Conservation (phyloP, 2,329 filamentous ascomycete species). For the Alternaria conjuncta region DNA sequence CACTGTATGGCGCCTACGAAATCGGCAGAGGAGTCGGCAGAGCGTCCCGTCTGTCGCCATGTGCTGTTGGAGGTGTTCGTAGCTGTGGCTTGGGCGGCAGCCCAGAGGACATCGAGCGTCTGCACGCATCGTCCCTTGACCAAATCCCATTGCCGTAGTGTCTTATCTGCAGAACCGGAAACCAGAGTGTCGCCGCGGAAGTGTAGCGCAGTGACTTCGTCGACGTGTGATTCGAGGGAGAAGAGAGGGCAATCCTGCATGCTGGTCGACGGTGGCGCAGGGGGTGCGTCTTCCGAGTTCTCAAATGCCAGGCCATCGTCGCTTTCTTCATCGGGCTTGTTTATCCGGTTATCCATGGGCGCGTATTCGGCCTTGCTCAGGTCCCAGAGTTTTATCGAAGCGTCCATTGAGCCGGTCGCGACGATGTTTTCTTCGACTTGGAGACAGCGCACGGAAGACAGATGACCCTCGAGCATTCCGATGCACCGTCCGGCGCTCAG, state of each 20-base stretch:
- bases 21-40: slow-evolving; percentile 74
- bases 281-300: slow-evolving; percentile 73
- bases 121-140: slow-evolving; percentile 97
- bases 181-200: slow-evolving; percentile 89
- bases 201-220: slow-evolving; percentile 91
- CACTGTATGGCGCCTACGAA: slow-evolving; percentile 96
- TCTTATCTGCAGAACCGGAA: slow-evolving; percentile 97
- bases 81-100: slow-evolving; percentile 80
- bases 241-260: slow-evolving; percentile 91
- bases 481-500: slow-evolving; percentile 92
- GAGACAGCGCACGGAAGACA: slow-evolving; percentile 88
- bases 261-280: slow-evolving; percentile 71
- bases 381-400: slow-evolving; percentile 94
- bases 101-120: slow-evolving; percentile 97
- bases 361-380: slow-evolving; percentile 86
- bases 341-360: slow-evolving; percentile 65
- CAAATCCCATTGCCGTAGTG: slow-evolving; percentile 94
- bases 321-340: slow-evolving; percentile 51
- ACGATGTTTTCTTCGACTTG: slow-evolving; percentile 97
- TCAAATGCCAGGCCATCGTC: slow-evolving; percentile 72
- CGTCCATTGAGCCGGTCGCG: slow-evolving; percentile 92
- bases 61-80: slow-evolving; percentile 64
- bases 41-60: slow-evolving; percentile 76
- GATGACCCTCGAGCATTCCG: slow-evolving; percentile 88
- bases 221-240: slow-evolving; percentile 87